A percentile compares a stretch with the other conserved stretches of the same genome.
phyloP scores from a whole-genome alignment of 208 protist species.

The Porcisia hertigi region DNA sequence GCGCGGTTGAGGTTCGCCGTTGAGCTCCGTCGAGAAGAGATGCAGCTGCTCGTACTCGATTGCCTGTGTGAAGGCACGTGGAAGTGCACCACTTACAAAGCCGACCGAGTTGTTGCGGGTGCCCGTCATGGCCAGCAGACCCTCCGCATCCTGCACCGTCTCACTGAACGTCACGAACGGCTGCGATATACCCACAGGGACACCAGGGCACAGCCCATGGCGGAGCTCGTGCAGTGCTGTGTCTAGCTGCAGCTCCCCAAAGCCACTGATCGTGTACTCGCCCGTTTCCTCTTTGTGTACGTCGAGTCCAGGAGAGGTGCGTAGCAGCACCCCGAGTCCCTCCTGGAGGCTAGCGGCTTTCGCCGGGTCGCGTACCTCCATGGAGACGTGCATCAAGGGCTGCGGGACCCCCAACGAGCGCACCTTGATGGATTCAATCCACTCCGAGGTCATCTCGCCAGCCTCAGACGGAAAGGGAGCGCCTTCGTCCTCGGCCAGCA shows the following conservation, averaged over 20 bases:
- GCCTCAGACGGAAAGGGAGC: conserved; percentile 3
- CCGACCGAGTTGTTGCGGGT: conserved; percentile 42
- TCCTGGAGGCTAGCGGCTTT: conserved; percentile 95
- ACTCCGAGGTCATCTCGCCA: conserved; percentile 21
- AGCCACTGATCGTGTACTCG: conserved; percentile 97
- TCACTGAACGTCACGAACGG: conserved; percentile 97
- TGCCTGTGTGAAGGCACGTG: conserved; percentile 37
- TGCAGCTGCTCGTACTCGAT: conserved; percentile 61
- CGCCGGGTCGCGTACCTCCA: conserved; percentile 96
- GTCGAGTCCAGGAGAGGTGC: conserved; percentile 89
- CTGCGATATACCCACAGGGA: conserved; percentile 87
- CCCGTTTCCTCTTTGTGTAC: conserved; percentile 97
- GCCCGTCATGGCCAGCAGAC: conserved; percentile 71
- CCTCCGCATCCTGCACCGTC: conserved; percentile 94
- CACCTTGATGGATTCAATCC: conserved; percentile 55
- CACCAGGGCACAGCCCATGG: conserved; percentile 54
- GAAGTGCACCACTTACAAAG: conserved; percentile 50
- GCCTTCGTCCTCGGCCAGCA: conserved; percentile 38
- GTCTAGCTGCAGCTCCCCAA: conserved; percentile 99
- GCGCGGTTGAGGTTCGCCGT: conserved; percentile 8
- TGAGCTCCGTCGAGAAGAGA: conserved; percentile 32
- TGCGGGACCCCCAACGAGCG: conserved; percentile 26
- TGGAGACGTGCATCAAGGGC: conserved; percentile 93
- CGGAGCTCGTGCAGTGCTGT: conserved; percentile 97
- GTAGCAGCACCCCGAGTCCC: conserved; percentile 91